A percentile compares a stretch with the other conserved stretches of the same genome.
Conservation (phyloP, 192 early-diverging fungal genomes). For the Coemansia sp. region DNA sequence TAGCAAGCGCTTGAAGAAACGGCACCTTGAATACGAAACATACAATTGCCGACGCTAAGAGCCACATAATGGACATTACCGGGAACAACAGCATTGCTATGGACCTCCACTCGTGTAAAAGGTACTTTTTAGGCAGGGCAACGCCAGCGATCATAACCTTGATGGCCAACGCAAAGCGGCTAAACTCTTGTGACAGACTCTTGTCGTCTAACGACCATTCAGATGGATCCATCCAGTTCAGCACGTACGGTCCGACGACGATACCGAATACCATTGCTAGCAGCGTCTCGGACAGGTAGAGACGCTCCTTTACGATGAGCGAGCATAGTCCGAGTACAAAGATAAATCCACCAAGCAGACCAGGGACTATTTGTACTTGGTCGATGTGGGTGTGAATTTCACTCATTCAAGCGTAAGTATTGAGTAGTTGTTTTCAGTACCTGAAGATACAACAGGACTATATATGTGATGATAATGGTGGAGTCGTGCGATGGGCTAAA, state of each 20-base stretch:
- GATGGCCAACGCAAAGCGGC: constrained; percentile 78
- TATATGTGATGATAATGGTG: neutral
- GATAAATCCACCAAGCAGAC: constrained; percentile 68
- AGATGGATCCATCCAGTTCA: constrained; percentile 70
- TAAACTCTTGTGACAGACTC: constrained; percentile 67
- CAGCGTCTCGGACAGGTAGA: constrained; percentile 76
- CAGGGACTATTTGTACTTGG: constrained; percentile 49
- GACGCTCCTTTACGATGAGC: constrained; percentile 64
- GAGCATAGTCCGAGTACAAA: constrained; percentile 66
- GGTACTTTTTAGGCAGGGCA: constrained; percentile 75
- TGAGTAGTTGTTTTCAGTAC: too few relatives aligned
- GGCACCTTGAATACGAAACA: constrained; percentile 54
- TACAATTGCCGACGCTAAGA: constrained; percentile 65
- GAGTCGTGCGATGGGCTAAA: neutral
- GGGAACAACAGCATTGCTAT: constrained; percentile 74
- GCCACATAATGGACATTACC: constrained; percentile 81
- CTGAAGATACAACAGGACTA: too few relatives aligned
- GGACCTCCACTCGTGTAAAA: constrained; percentile 64
- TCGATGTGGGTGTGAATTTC: constrained; percentile 31
- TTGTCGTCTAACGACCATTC: constrained; percentile 56
- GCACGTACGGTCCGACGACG: constrained; percentile 71
- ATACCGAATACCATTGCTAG: constrained; percentile 84
- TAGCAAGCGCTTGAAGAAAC: constrained; percentile 70
- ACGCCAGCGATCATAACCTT: constrained; percentile 86
- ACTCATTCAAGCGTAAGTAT: constrained; percentile 34